A percentile compares a stretch with the other conserved stretches of the same genome.
Conservation (phyloP, 176 grass and related monocot species). For the Carex myosuroides region DNA sequence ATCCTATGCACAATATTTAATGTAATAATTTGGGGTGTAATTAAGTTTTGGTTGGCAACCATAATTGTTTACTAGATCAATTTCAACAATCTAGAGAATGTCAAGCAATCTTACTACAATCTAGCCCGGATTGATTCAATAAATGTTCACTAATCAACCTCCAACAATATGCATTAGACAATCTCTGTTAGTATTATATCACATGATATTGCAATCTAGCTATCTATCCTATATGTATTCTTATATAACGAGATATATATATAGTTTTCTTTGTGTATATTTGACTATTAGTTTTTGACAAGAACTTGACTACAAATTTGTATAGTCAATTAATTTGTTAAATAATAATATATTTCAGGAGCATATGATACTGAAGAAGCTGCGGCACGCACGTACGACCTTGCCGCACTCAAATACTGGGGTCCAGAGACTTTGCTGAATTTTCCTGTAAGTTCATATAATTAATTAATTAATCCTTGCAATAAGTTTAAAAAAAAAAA, state of each 20-base stretch:
- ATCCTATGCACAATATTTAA: background rate
- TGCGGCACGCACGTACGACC: slow-evolving; percentile 69
- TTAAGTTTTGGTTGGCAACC: background rate
- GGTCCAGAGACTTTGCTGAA: slow-evolving; percentile 57
- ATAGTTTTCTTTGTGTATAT: background rate
- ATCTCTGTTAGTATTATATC: background rate
- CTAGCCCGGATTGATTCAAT: slow-evolving; percentile 3
- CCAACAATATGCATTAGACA: background rate
- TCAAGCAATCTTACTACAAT: background rate
- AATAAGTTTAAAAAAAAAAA: background rate
- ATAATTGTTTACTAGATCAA: slow-evolving; percentile 1
- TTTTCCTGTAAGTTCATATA: slow-evolving; percentile 50
- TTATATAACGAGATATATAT: background rate
- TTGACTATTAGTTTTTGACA: slow-evolving; percentile 14
- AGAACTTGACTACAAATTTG: background rate
- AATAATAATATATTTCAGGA: slow-evolving; percentile 33
- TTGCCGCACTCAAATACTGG: slow-evolving; percentile 92
- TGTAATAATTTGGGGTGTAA: background rate
- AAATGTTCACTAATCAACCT: slow-evolving; percentile 4
- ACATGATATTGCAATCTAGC: background rate
- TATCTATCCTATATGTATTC: background rate
- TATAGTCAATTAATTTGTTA: background rate
- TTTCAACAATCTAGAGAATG: background rate
- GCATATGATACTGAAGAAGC: slow-evolving; percentile 86
- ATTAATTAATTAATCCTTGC: background rate